Evolutionary conservation across 2,329 filamentous ascomycete species (phyloP), one percentile per base, ranked within the genome.

Genomic region (Neofusicoccum cordaticola): DNA sequence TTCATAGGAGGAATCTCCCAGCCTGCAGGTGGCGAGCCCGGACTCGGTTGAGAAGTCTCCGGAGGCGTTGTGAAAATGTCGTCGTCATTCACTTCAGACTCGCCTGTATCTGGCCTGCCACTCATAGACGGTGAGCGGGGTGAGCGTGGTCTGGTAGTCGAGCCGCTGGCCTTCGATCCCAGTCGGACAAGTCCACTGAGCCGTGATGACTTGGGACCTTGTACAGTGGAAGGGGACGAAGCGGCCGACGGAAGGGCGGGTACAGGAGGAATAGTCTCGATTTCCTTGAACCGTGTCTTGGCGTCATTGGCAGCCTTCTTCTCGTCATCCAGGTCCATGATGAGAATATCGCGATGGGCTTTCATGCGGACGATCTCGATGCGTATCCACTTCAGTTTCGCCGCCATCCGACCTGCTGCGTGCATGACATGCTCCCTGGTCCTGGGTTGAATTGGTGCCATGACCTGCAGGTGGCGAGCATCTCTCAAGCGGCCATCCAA

Each of bases 321-420:
- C 71, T 97, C 93, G 69, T 97, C 92, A 63, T 94, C 90, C 8
- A 98, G 81, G 73, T 99, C 95, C 77, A 93, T 85, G 4, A 88
- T 82, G 19, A 99, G 80, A 66, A 98, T 93, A 71, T 97, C 94
- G 47, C 90, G 88, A 76, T 99, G 93, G 69, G 93, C 97, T 72
- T 88, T 94, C 71, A 94, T 86, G 62, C 89, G 90, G 92, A 93
- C 97, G 19, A 97, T 95, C 69, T 97, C 92, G 74, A 96, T 90
- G 66, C 94, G 86, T n/a, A 90, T 88, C 94, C 94, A 97, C 75
- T 95, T 96, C 66, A 99, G 80, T 74, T 94, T 93, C 3, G 92
- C 92, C 64, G 93, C 88, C 78, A 96, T 89, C 7, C 90, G 88
- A 5, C 89, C 92, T 19, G 95, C 94, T 17, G 92, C 90, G 68